Evolutionary conservation across 2,329 filamentous ascomycete genomes (phyloP).

Genomic region (Arthrobotrys megalospora): DNA sequence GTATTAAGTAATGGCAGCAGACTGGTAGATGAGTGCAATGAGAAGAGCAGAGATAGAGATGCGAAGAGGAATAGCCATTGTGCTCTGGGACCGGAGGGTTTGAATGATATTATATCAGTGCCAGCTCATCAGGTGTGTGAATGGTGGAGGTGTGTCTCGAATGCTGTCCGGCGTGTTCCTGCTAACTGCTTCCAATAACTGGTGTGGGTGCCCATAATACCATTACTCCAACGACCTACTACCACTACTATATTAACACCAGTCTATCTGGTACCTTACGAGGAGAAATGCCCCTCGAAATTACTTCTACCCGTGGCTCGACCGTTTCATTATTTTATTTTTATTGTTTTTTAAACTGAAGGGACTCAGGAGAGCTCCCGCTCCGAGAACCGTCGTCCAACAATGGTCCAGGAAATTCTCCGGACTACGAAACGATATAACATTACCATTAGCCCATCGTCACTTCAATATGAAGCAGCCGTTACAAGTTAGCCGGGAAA

Average conservation of each 20-base stretch:
- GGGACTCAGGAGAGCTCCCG: neutral
- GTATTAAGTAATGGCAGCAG: constrained; percentile 14
- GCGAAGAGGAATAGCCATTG: constrained; percentile 38
- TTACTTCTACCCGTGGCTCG: neutral
- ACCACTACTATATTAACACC: no score
- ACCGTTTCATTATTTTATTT: neutral
- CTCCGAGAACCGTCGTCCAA: neutral
- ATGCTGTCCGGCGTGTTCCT: constrained; percentile 46
- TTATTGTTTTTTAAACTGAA: neutral
- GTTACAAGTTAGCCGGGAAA: constrained; percentile 36
- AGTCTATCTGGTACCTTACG: no score
- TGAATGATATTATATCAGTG: constrained; percentile 56
- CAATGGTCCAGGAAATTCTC: constrained; percentile 1
- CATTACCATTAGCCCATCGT: neutral
- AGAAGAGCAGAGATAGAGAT: constrained; percentile 40
- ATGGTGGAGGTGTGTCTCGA: constrained; percentile 53
- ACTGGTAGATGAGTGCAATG: constrained; percentile 25
- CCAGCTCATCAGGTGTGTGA: constrained; percentile 58
- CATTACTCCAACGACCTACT: neutral
- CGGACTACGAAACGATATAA: neutral
- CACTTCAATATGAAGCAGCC: constrained; percentile 18
- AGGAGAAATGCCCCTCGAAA: neutral
- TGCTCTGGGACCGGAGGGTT: constrained; percentile 16
- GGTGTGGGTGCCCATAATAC: constrained; percentile 33
- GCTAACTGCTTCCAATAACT: constrained; percentile 29